Percentiles rank a stretch among this genome's conserved stretches.
Evolutionary conservation across 768 basidiomycete genomes (phyloP).

Genomic region (Mycena kentingensis): DNA sequence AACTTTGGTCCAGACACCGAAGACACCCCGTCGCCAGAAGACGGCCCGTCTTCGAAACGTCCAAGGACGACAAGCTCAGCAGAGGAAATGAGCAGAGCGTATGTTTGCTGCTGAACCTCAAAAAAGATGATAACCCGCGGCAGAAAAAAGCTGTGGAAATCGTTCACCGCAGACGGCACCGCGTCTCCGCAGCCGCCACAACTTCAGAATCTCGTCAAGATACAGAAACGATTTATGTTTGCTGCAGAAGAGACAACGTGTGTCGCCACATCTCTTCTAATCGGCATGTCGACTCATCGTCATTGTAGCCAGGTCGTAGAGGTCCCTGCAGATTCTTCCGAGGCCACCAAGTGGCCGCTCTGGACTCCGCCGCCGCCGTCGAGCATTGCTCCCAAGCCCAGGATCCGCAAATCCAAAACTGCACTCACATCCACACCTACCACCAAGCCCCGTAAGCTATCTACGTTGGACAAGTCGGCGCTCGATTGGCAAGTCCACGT

Average conservation of each 20-base stretch:
- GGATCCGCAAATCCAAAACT: constrained; percentile 68
- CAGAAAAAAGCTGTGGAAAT: constrained; percentile 66
- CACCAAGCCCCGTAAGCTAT: constrained; percentile 70
- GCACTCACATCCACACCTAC: constrained; percentile 57
- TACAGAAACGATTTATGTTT: constrained; percentile 70
- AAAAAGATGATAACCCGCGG: constrained; percentile 39
- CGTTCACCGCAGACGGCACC: constrained; percentile 65
- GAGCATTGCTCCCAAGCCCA: constrained; percentile 41
- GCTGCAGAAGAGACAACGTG: constrained; percentile 78
- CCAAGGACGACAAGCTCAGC: constrained; percentile 31
- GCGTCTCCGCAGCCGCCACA: constrained; percentile 22
- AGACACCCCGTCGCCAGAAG: no score
- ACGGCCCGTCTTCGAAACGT: constrained; percentile 40
- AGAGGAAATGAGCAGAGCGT: constrained; percentile 46
- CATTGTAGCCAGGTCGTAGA: constrained; percentile 80
- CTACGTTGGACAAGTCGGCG: constrained; percentile 82
- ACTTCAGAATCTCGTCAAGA: constrained; percentile 52
- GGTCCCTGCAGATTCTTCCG: constrained; percentile 70
- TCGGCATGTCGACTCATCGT: no score
- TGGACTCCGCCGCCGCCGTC: constrained; percentile 36
- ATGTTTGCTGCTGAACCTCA: constrained; percentile 1
- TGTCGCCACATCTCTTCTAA: constrained; percentile 29
- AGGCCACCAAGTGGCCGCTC: constrained; percentile 75
- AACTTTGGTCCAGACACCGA: no score
- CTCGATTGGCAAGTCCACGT: constrained; percentile 84